Percentiles rank a stretch among this genome's conserved stretches.
phyloP scores from a whole-genome alignment of 2,329 filamentous ascomycete genomes.

The Didymella segeticola region DNA sequence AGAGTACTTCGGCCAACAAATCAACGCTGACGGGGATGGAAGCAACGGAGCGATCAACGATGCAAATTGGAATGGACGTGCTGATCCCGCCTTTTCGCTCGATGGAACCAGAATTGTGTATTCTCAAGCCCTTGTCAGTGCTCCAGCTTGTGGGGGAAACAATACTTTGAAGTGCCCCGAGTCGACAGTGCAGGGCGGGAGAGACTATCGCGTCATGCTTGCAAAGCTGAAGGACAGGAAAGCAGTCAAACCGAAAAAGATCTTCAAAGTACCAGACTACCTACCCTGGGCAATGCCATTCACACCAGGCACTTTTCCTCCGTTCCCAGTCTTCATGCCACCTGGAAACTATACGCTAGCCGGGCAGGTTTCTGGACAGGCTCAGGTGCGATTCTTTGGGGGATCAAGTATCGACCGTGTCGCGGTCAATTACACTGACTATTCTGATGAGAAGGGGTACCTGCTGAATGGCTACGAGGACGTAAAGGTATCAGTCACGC shows the following conservation, averaged over 20 bases:
- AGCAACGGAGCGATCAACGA: slow-evolving; percentile 46
- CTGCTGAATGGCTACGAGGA: slow-evolving; percentile 48
- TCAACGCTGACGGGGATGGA: slow-evolving; percentile 44
- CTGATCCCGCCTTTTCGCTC: slow-evolving; percentile 53
- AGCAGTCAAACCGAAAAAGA: slow-evolving; percentile 26
- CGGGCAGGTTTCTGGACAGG: slow-evolving; percentile 19
- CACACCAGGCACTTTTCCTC: slow-evolving; percentile 21
- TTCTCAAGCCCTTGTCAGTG: slow-evolving; percentile 49
- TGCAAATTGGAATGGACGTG: slow-evolving; percentile 57
- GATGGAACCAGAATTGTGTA: slow-evolving; percentile 55
- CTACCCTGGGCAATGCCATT: slow-evolving; percentile 49
- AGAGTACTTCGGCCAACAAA: slow-evolving; percentile 53
- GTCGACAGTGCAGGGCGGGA: slow-evolving; percentile 50
- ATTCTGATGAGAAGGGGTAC: slow-evolving; percentile 46
- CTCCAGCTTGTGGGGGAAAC: slow-evolving; percentile 53
- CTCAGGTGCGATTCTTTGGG: slow-evolving; percentile 25
- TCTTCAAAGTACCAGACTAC: slow-evolving; percentile 35
- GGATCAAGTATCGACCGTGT: slow-evolving; percentile 31
- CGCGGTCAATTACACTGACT: slow-evolving; percentile 47
- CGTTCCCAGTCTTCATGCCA: neutral
- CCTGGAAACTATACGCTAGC: slow-evolving; percentile 21
- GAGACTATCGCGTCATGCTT: slow-evolving; percentile 53
- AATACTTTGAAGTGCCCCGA: slow-evolving; percentile 54
- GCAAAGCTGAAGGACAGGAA: slow-evolving; percentile 47
- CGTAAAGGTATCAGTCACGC: slow-evolving; percentile 19